These are phyloP conservation scores for Psilocybe cubensis DNA, from an alignment of 768 basidiomycete species.

Conservation along the genomic window DNA sequence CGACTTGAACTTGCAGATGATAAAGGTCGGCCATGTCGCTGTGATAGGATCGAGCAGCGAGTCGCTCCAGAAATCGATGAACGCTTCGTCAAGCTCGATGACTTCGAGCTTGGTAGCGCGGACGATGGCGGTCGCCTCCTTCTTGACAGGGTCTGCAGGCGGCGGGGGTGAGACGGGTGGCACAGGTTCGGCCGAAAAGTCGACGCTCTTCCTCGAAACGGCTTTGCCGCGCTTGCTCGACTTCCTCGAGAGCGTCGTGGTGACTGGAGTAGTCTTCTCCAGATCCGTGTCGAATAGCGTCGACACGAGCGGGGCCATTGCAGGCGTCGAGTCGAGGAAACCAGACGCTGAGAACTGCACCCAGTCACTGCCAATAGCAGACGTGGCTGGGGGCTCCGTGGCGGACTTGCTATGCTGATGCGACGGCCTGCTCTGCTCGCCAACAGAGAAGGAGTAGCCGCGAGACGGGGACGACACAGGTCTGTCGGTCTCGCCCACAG, in stretches of 20 bases:
- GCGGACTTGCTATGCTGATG: slow-evolving; percentile 32
- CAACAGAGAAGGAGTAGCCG: slow-evolving; percentile 30
- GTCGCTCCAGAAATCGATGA: slow-evolving; percentile 84
- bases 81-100: slow-evolving; percentile 77
- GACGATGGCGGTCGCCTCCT: slow-evolving; percentile 32
- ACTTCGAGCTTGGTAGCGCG: slow-evolving; percentile 47
- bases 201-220: slow-evolving; percentile 29
- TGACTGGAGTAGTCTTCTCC: slow-evolving; percentile 42
- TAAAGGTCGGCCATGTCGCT: slow-evolving; percentile 66
- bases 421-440: slow-evolving; percentile 22
- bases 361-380: slow-evolving; percentile 57
- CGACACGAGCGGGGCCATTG: slow-evolving; percentile 49
- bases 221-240: slow-evolving; percentile 23
- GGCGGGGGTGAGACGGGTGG: slow-evolving; percentile 1
- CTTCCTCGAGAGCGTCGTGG: slow-evolving; percentile 24
- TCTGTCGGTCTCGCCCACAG: slow-evolving; percentile 20
- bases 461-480: slow-evolving; percentile 25
- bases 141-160: not conserved
- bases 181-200: slow-evolving; percentile 12
- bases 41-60: slow-evolving; percentile 71
- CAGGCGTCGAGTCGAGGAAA: slow-evolving; percentile 49
- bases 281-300: slow-evolving; percentile 64
- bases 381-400: slow-evolving; percentile 31
- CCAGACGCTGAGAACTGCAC: slow-evolving; percentile 68
- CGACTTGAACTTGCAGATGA: slow-evolving; percentile 68